Conservation (phyloP, 805 yeast species). For the Candida yuanshanica region DNA sequence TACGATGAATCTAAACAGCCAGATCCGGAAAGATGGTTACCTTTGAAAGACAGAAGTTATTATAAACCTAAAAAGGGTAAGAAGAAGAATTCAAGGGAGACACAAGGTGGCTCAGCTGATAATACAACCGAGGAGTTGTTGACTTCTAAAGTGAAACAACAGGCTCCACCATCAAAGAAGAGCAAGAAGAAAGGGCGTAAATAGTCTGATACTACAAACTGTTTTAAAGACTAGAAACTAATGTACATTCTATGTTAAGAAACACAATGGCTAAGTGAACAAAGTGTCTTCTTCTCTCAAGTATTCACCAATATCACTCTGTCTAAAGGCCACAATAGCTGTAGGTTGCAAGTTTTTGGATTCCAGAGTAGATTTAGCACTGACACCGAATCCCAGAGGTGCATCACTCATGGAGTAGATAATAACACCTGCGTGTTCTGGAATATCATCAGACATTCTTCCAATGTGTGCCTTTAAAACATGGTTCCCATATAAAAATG, state of each 20-base stretch:
- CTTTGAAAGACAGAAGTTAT: constrained; percentile 76
- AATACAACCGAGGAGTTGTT: constrained; percentile 35
- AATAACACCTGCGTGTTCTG: constrained; percentile 95
- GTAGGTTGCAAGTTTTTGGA: constrained; percentile 87
- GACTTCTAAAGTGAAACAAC: constrained; percentile 5
- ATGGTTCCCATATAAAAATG: constrained; percentile 93
- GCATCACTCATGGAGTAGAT: constrained; percentile 87
- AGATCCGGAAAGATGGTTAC: constrained; percentile 87
- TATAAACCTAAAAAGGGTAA: constrained; percentile 72
- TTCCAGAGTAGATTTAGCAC: constrained; percentile 87
- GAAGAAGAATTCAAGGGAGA: constrained; percentile 33
- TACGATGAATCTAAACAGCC: constrained; percentile 35
- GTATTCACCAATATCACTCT: constrained; percentile 96
- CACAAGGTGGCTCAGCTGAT: constrained; percentile 59
- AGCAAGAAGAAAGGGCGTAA: constrained; percentile 24
- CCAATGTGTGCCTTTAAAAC: constrained; percentile 96
- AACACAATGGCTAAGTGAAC: constrained; percentile 50
- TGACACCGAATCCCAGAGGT: constrained; percentile 93
- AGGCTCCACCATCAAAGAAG: constrained; percentile 10
- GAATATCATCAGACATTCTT: constrained; percentile 93
- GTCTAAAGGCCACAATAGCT: constrained; percentile 92
- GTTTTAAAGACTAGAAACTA: background rate
- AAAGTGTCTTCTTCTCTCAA: constrained; percentile 96
- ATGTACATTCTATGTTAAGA: constrained; percentile 3
- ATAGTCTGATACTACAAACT: constrained; percentile 3